phyloP scores from a whole-genome alignment of 2,329 filamentous ascomycete genomes.

The Seiridium cupressi region DNA sequence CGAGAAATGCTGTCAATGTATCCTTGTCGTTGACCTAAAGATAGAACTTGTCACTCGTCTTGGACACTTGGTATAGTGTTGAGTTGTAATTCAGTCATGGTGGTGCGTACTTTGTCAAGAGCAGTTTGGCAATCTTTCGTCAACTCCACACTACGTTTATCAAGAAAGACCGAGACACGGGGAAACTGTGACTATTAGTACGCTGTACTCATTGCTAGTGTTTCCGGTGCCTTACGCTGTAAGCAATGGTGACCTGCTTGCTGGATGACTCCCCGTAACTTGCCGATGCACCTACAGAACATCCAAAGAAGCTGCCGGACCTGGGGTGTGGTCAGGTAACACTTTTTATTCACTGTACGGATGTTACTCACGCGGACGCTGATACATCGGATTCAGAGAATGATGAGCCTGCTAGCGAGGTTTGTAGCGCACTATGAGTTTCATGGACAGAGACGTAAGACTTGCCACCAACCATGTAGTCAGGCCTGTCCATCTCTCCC shows the following conservation, averaged over 20 bases:
- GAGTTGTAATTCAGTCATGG: background rate
- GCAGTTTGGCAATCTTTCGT: background rate
- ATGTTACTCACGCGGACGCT: background rate
- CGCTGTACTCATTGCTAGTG: no score
- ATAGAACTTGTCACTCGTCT: background rate
- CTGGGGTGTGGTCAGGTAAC: background rate
- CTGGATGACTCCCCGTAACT: background rate
- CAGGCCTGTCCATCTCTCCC: background rate
- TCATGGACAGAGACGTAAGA: slow-evolving; percentile 2
- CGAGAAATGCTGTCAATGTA: background rate
- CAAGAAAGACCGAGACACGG: background rate
- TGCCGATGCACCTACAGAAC: background rate
- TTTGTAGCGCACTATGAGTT: background rate
- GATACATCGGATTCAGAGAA: background rate
- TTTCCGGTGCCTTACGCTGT: background rate
- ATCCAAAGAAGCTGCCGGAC: background rate
- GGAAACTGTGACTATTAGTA: background rate
- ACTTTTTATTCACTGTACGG: no score
- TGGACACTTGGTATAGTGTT: no score
- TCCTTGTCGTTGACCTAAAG: background rate
- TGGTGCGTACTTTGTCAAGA: background rate
- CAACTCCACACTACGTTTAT: background rate
- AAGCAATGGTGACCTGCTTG: background rate
- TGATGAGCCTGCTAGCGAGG: background rate
- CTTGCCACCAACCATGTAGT: background rate